Base-by-base conservation (phyloP, 768 basidiomycete genomes). In the Royoungia palumana region DNA sequence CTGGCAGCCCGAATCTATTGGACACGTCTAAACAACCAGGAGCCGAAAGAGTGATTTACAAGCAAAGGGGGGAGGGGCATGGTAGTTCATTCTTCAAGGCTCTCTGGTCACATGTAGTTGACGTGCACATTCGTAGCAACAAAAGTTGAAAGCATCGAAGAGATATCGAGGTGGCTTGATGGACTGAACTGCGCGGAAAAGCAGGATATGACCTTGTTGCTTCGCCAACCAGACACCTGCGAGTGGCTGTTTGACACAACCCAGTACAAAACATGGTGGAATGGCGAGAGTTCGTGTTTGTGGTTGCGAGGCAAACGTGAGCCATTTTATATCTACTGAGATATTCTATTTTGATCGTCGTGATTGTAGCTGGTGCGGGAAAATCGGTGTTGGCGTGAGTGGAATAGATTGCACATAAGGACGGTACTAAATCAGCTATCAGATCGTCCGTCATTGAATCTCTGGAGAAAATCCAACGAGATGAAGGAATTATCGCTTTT, bases 241-340 rank as follows among this genome's bases (percentile, higher is more conserved):
- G 30, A 22, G 12, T 47, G 46, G 46, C 24, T 47, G 25, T 24
- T 4, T 4, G 46, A 27, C 5, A 36, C 38, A 14, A 17, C 21
- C 13, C 16, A 10, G 5, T 48, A 35, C 24, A 41, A 25, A 13
- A 11, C 17, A 11, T 48, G 47, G 47, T 24, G 39, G 17, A 20
- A 22, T 10, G 34, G 40, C 12, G 34, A 42, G 14, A 13, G 4
- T 13, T 14, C 40, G 7, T 40, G 36, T n/a, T 6, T 48, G n/a
- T 47, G 39, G 46, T 38, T 47, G 24, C 22, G 42, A 3, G 47
- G 47, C 13, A 48, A 42, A 48, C 32, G 47, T 48, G 20, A 13
- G 24, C 16, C 17, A 20, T 34, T 13, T 8, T 14, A 13, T 9
- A 17, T 27, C n/a, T n/a, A n/a, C n/a, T n/a, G n/a, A n/a, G n/a